phyloP scores from a whole-genome alignment of 805 yeast species.

The Cyberlindnera xylosilytica region DNA sequence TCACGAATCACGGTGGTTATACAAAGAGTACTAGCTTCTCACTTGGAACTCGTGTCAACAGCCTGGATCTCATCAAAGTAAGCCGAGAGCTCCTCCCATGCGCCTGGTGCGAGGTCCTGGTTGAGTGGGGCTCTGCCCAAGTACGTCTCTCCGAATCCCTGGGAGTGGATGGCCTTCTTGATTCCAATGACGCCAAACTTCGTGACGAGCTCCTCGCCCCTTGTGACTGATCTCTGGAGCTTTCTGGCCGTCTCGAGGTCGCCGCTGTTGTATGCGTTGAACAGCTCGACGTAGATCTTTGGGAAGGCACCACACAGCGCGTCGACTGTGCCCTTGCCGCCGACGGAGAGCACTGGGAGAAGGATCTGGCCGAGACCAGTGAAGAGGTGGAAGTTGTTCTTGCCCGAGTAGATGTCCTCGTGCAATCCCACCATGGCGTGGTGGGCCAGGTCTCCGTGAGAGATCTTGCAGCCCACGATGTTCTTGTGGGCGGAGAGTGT shows the following conservation, averaged over 20 bases:
- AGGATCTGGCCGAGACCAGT: conserved; percentile 53
- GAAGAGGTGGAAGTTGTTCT: conserved; percentile 40
- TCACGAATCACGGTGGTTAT: too few relatives aligned
- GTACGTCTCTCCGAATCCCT: conserved; percentile 43
- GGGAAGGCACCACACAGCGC: conserved; percentile 54
- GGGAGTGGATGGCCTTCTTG: conserved; percentile 38
- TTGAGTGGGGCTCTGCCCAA: conserved; percentile 47
- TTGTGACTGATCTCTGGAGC: conserved; percentile 40
- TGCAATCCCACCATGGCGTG: conserved; percentile 43
- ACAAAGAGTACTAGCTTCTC: too few relatives aligned
- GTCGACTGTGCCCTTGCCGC: conserved; percentile 50
- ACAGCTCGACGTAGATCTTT: conserved; percentile 42
- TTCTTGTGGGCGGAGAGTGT: conserved; percentile 37
- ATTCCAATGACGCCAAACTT: conserved; percentile 45
- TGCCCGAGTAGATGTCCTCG: conserved; percentile 32
- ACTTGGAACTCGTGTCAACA: conserved; percentile 25
- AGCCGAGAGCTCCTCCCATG: conserved; percentile 28
- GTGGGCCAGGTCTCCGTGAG: conserved; percentile 48
- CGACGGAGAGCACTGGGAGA: conserved; percentile 44
- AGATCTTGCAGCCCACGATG: conserved; percentile 49
- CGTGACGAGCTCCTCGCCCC: conserved; percentile 39
- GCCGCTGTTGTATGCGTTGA: conserved; percentile 37
- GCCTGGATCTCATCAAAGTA: conserved; percentile 14
- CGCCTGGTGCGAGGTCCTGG: conserved; percentile 32
- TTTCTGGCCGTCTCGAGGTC: conserved; percentile 39